Evolutionary conservation across 2,329 filamentous ascomycete genomes (phyloP).

Genomic region (Pezicula rhizophila): DNA sequence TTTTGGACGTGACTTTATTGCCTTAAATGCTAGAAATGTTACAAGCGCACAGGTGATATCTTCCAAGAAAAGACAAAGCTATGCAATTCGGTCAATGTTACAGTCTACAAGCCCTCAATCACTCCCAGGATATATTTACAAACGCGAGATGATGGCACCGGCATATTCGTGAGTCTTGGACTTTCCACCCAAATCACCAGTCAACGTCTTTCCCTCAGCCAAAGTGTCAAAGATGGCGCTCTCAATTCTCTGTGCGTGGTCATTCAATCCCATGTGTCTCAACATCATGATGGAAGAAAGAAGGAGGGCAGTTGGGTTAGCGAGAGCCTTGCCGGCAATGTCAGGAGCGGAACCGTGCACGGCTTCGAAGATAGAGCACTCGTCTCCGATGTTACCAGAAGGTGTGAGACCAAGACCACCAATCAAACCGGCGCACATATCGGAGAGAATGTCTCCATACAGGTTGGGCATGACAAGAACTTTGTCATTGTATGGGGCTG

Average conservation of each 20-base stretch:
- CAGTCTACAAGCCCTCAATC: constrained; percentile 23
- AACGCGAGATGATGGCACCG: constrained; percentile 68
- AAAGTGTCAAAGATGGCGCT: constrained; percentile 92
- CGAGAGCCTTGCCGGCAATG: constrained; percentile 91
- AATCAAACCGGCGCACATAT: constrained; percentile 98
- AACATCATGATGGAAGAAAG: constrained; percentile 99
- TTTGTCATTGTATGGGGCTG: constrained; percentile 96
- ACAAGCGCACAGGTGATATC: too few species aligned
- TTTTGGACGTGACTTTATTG: too few species aligned
- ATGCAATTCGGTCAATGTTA: constrained; percentile 23
- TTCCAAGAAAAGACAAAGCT: neutral
- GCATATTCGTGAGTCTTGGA: constrained; percentile 95
- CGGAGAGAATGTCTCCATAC: constrained; percentile 98
- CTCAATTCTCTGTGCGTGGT: constrained; percentile 84
- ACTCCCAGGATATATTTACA: constrained; percentile 27
- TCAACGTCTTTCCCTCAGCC: constrained; percentile 92
- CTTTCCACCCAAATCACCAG: constrained; percentile 92
- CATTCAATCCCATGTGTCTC: constrained; percentile 89
- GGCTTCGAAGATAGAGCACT: constrained; percentile 99
- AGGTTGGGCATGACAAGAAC: constrained; percentile 97
- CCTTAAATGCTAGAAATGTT: too few species aligned
- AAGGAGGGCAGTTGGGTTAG: constrained; percentile 94
- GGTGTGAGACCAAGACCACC: constrained; percentile 95
- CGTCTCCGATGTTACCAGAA: constrained; percentile 96
- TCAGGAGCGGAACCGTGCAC: constrained; percentile 96